Conservation (phyloP, 345 rosid genomes). For the Lepidium africanum region DNA sequence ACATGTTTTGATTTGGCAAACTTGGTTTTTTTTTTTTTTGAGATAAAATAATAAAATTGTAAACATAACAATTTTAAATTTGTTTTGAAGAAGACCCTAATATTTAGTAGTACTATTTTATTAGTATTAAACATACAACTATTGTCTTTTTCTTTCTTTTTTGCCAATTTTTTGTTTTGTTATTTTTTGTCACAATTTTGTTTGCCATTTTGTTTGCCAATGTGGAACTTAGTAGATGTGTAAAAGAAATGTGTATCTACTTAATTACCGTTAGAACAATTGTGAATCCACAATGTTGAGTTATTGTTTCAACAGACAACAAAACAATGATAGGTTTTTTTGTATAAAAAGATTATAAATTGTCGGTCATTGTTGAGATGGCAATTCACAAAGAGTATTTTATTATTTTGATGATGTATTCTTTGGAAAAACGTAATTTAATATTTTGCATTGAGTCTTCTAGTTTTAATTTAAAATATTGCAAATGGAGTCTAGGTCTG, state of each 20-base stretch:
- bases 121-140: too few species aligned
- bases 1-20: too few species aligned
- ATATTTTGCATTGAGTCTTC: not conserved
- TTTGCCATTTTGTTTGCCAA: too few species aligned
- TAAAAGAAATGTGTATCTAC: not conserved
- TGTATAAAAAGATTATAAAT: not conserved
- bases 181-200: too few species aligned
- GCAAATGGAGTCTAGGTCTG: not conserved
- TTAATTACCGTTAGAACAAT: not conserved
- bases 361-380: constrained; percentile 22
- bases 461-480: not conserved
- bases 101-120: too few species aligned
- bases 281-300: not conserved
- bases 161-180: not conserved
- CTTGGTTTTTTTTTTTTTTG: too few species aligned
- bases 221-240: not conserved
- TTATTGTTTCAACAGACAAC: not conserved
- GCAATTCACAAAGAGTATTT: not conserved
- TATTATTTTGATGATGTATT: not conserved
- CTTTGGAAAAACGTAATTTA: not conserved
- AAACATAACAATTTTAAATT: too few species aligned
- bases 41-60: too few species aligned
- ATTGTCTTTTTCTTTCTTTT: not conserved
- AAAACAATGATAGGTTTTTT: not conserved
- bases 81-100: too few species aligned